Base-by-base conservation (phyloP, 2,329 filamentous ascomycete genomes). In the Coniella vitis region DNA sequence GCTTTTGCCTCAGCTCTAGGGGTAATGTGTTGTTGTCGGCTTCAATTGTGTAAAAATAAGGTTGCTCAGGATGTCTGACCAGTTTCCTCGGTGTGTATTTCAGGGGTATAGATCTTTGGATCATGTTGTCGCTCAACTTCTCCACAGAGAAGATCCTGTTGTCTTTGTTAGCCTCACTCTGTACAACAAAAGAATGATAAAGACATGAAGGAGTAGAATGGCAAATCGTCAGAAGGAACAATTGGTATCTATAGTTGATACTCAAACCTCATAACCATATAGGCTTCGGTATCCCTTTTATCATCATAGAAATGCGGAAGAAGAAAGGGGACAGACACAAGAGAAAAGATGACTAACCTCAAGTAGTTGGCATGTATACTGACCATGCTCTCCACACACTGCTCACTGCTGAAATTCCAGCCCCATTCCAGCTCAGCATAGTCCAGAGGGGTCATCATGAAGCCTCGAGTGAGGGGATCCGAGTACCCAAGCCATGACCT, bases 401-500 rank as follows among this genome's bases (percentile, higher is more conserved):
- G 87, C 63, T 95, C 89, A 62, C 90, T 95, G 65, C 87, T 91
- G 63, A 98, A 97, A 60, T 93, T 95, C 85, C 90, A 95, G 3
- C 87, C 90, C 75, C 89, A 96, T 65, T 95, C 90, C 22, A 98
- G 78, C 36, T 86, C 83, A 46, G 85, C 83, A 60, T 95, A 96
- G 64, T 87, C 88, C 25, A 99, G 70, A 0, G 94, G 93, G 1
- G 91, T 96, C 57, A 97, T 83, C 68, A 94, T 88, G 61, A 96
- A 95, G 34, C 84, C 84, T 61, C 87, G 88, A 2, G 86, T 90
- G 52, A 90, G 84, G 2, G 87, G 83, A 60, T 97, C 89, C 0
- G 90, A 86, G 63, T 97, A 97, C 38, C 90, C 91, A 4, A 99
- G 75, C 90, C 91, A 98, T n/a, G 93, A 87, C 48, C 91, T 82